Conservation (phyloP, 208 protist species). For the Histomonas meleagridis region DNA sequence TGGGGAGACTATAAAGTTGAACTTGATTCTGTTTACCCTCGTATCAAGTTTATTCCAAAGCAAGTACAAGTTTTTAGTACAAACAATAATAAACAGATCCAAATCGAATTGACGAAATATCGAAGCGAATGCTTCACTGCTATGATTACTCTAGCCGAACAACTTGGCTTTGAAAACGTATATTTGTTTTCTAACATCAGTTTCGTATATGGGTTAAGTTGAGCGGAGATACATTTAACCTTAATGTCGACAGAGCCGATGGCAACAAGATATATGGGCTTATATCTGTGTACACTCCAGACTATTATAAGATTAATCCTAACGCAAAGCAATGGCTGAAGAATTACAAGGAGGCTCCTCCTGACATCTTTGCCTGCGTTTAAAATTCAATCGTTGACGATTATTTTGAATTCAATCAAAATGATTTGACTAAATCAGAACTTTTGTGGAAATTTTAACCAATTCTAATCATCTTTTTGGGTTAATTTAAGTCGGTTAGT, state of each 20-base stretch:
- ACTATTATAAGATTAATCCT: background rate
- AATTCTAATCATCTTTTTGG: too few relatives aligned
- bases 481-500: too few relatives aligned
- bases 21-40: background rate
- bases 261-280: background rate
- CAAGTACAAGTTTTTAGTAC: background rate
- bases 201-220: background rate
- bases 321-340: background rate
- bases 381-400: too few relatives aligned
- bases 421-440: too few relatives aligned
- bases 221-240: background rate
- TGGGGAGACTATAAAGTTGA: background rate
- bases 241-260: background rate
- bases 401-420: too few relatives aligned
- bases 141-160: background rate
- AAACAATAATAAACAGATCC: background rate
- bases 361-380: too few relatives aligned
- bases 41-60: background rate
- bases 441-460: too few relatives aligned
- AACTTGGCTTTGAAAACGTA: background rate
- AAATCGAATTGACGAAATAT: background rate
- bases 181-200: background rate
- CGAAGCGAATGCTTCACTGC: background rate
- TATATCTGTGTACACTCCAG: background rate
- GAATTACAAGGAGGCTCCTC: background rate